Evolutionary conservation across 441 rosid species (phyloP).

Genomic region (Omphalea diandra): DNA sequence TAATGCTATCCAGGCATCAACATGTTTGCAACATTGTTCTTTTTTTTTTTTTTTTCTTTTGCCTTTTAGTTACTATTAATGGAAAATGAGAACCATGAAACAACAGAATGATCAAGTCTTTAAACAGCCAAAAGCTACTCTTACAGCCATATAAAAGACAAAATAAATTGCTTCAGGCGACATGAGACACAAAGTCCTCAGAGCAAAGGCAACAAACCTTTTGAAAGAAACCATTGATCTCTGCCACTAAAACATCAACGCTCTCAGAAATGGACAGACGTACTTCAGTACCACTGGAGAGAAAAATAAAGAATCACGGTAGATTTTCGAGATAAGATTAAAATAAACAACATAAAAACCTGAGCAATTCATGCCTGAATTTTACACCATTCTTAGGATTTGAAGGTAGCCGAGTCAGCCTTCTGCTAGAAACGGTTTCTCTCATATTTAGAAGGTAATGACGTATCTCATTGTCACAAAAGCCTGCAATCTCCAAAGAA

Average conservation of each 20-base stretch:
- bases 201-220: slow-evolving; percentile 51
- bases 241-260: slow-evolving; percentile 40
- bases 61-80: not conserved
- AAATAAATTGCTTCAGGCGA: not conserved
- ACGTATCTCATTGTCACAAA: slow-evolving; percentile 52
- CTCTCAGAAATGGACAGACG: slow-evolving; percentile 50
- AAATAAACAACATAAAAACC: not conserved
- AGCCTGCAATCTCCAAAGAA: slow-evolving; percentile 41
- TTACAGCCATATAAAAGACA: not conserved
- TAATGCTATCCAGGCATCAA: not conserved
- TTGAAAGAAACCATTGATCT: slow-evolving; percentile 41
- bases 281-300: slow-evolving; percentile 76
- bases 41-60: not conserved
- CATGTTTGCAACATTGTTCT: not conserved
- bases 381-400: slow-evolving; percentile 61
- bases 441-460: slow-evolving; percentile 55
- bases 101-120: not conserved
- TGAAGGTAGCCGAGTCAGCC: slow-evolving; percentile 63
- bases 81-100: not conserved
- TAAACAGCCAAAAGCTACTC: not conserved
- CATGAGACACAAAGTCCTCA: not conserved
- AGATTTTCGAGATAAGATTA: slow-evolving; percentile 1
- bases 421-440: slow-evolving; percentile 36
- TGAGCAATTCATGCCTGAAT: slow-evolving; percentile 53
- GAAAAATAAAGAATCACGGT: slow-evolving; percentile 1